A percentile compares a stretch with the other conserved stretches of the same genome.
Evolutionary conservation across 345 rosid species (phyloP).

Genomic region (Brassica carinata): DNA sequence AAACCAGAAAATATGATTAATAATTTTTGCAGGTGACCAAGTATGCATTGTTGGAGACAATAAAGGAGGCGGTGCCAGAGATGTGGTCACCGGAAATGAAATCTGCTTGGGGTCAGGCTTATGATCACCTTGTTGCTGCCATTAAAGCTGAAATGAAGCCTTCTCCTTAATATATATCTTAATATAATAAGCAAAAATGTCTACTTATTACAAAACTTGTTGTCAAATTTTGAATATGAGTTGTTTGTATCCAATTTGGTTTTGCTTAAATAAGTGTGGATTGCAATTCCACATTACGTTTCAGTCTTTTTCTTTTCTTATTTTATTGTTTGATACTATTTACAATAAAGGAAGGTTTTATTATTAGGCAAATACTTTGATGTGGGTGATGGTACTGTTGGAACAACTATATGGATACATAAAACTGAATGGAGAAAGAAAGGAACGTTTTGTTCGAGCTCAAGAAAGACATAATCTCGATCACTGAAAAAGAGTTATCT

Average conservation of each 20-base stretch:
- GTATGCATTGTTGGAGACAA: conserved; percentile 72
- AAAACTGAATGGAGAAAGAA: no score
- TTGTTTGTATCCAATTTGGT: conserved; percentile 10
- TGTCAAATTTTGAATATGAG: neutral
- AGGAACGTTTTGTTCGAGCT: no score
- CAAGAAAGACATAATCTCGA: no score
- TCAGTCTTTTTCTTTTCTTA: neutral
- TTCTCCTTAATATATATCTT: conserved; percentile 5
- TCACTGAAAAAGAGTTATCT: no score
- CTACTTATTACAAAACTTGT: neutral
- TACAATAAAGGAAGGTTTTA: no score
- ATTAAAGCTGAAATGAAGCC: conserved; percentile 70
- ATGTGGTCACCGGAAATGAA: conserved; percentile 89
- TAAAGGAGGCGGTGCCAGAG: conserved; percentile 79
- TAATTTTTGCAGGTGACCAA: conserved; percentile 55
- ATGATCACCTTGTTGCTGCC: conserved; percentile 72
- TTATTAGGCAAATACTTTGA: no score
- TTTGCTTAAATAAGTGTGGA: neutral
- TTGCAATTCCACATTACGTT: neutral
- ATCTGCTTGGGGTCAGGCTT: conserved; percentile 80
- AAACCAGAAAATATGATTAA: neutral
- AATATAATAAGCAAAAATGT: conserved; percentile 6
- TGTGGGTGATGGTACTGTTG: no score
- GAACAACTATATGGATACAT: no score
- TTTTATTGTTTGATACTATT: neutral